Percentiles rank a stretch among this genome's conserved stretches.
Conservation (phyloP, 2,329 filamentous ascomycete species). For the Aquanectria penicillioides region DNA sequence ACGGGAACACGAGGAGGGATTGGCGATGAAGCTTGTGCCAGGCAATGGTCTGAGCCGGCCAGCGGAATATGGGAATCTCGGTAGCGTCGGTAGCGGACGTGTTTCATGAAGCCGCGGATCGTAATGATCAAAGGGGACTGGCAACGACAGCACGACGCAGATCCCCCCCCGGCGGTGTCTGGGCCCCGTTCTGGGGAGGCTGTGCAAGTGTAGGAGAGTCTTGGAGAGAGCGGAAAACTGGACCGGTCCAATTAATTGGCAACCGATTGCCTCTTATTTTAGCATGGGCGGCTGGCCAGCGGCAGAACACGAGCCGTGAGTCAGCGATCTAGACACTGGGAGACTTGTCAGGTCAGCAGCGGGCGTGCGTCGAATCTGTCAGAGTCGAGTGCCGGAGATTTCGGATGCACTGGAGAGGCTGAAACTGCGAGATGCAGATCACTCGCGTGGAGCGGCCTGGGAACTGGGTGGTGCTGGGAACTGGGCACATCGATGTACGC, state of each 20-base stretch:
- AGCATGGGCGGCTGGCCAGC: background rate
- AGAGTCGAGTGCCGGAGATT: too few species aligned
- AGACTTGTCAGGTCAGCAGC: too few species aligned
- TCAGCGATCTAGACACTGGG: background rate
- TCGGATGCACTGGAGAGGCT: slow-evolving; percentile 5
- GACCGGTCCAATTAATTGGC: slow-evolving; percentile 15
- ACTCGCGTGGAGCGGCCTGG: too few species aligned
- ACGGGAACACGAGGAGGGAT: too few species aligned
- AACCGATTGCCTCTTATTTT: slow-evolving; percentile 18
- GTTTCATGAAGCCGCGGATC: slow-evolving; percentile 23
- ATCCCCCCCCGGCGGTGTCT: background rate
- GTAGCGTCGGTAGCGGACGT: slow-evolving; percentile 5
- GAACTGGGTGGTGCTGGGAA: too few species aligned
- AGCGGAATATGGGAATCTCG: background rate
- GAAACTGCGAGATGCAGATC: background rate
- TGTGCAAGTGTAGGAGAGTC: slow-evolving; percentile 19
- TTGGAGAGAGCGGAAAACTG: slow-evolving; percentile 14
- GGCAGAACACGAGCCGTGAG: slow-evolving; percentile 5
- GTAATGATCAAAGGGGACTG: slow-evolving; percentile 13
- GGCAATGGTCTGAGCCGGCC: slow-evolving; percentile 10
- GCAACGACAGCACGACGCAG: background rate
- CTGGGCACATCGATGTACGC: too few species aligned
- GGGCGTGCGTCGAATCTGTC: too few species aligned
- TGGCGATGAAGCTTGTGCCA: slow-evolving; percentile 5
- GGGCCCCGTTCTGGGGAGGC: slow-evolving; percentile 6